phyloP scores from a whole-genome alignment of 495 filamentous ascomycete species.

The Apiosordaria backusii region DNA sequence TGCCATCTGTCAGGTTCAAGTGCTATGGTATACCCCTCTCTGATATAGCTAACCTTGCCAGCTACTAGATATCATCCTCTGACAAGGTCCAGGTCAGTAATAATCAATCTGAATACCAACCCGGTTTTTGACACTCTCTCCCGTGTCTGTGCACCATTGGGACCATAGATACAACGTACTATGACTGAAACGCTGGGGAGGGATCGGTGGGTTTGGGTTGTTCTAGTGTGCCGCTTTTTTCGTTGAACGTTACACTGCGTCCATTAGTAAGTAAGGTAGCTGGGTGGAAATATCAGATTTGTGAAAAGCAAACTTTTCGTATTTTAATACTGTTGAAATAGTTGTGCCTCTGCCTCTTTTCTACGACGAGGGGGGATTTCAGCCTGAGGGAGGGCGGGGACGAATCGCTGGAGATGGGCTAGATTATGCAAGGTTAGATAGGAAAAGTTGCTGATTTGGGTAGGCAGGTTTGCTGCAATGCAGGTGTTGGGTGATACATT shows the following conservation, averaged over 20 bases:
- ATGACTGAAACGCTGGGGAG: not conserved
- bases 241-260: not conserved
- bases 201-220: not conserved
- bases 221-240: not conserved
- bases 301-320: not conserved
- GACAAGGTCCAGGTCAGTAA: not conserved
- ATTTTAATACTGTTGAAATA: not conserved
- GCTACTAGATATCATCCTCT: not conserved
- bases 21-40: too few relatives aligned
- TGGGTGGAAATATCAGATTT: not conserved
- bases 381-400: too few relatives aligned
- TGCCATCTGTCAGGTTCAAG: too few relatives aligned
- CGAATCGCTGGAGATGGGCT: too few relatives aligned
- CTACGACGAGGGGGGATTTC: not conserved
- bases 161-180: not conserved
- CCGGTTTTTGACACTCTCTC: not conserved
- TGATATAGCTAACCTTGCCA: too few relatives aligned
- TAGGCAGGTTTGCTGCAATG: too few relatives aligned
- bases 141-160: not conserved
- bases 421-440: too few relatives aligned
- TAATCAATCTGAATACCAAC: not conserved
- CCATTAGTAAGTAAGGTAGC: too few relatives aligned
- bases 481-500: too few relatives aligned
- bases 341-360: not conserved
- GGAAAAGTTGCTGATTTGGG: too few relatives aligned